Base-by-base conservation (phyloP, 306 rosid genomes). In the Acacia acuminata region DNA sequence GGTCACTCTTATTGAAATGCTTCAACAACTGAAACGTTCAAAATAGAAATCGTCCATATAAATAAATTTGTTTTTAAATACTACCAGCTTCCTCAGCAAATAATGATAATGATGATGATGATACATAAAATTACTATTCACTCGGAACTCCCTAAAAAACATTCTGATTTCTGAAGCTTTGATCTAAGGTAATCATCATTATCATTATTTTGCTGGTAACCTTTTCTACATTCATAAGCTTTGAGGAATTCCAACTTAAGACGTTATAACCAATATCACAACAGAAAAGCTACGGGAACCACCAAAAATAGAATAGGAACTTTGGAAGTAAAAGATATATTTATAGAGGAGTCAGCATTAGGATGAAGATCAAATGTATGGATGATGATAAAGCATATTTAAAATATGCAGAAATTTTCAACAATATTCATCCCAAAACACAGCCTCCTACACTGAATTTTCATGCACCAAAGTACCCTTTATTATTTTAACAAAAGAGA, bases 1-100 rank as follows among this genome's bases (percentile, higher is more conserved):
- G 97, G n/a, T 89, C 88, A 78, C 92, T 79, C 72, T 72, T 81
- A 87, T 47, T 89, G 78, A 91, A 94, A 84, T 80, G 43, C 42
- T 83, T 70, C 77, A 93, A 86, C 53, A 94, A 86, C 97, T 94
- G 94, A 79, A 89, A 66, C 75, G 84, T 83, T 82, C 78, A 79
- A 86, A 84, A 16, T 56, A 79, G 66, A 65, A 60, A 75, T 17
- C 30, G 67, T 73, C 82, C 81, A 43, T 27, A 25, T 42, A 64
- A 76, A 79, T 19, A 15, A 45, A 58, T 13, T 3, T 22, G 25
- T 17, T 19, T 42, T 70, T 30, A 60, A 36, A 51, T 68, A 36
- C 43, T 36, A 74, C 55, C 67, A 74, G 30, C 48, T 44, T 58
- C 79, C 51, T 27, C 72, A 44, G 61, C 27, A 80, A 60, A 71